Evolutionary conservation across 2,329 filamentous ascomycete species (phyloP).

Genomic region (Scedosporium aurantiacum): DNA sequence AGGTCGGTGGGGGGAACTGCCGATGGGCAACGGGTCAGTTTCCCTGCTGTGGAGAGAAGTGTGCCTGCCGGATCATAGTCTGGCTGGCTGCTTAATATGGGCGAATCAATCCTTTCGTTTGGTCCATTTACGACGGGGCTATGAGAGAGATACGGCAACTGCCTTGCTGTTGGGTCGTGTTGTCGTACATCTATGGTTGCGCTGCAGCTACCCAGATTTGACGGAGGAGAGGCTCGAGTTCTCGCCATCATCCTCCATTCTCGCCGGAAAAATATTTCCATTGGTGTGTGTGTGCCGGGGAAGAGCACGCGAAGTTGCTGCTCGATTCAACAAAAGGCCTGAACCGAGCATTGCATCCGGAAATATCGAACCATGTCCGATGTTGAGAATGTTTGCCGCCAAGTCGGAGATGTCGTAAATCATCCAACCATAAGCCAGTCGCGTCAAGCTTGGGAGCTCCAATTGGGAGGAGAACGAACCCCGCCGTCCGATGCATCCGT

Average conservation of each 20-base stretch:
- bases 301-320: too few relatives aligned
- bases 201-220: background rate
- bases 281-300: too few relatives aligned
- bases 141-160: background rate
- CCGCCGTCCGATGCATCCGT: background rate
- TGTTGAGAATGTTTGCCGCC: too few relatives aligned
- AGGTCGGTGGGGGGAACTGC: too few relatives aligned
- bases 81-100: background rate
- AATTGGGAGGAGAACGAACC: background rate
- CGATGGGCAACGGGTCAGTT: background rate
- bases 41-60: background rate
- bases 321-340: too few relatives aligned
- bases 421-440: background rate
- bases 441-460: background rate
- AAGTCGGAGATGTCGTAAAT: background rate
- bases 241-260: background rate
- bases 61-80: background rate
- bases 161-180: background rate
- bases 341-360: too few relatives aligned
- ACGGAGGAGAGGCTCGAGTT: background rate
- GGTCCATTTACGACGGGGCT: background rate
- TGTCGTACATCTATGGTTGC: background rate
- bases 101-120: background rate
- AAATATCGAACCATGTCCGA: too few relatives aligned
- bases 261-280: background rate